Base-by-base conservation (phyloP, 1,284 basidiomycete species). In the Irpex sp. region DNA sequence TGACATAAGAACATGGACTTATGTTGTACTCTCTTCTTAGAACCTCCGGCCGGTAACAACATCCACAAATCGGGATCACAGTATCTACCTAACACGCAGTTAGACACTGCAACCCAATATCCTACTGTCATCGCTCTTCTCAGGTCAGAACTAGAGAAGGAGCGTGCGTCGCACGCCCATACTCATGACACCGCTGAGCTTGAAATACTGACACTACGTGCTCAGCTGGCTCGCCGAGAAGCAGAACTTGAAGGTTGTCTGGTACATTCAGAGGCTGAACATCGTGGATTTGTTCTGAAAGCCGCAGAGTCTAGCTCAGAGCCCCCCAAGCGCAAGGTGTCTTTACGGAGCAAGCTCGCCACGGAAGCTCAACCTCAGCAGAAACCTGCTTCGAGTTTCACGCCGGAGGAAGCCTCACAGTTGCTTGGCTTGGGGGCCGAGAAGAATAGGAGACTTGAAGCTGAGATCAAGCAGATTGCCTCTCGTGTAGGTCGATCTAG, bases 161-260 rank as follows among this genome's bases (percentile, higher is more conserved):
- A 87, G 68, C 77, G 79, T 2, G 69, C 67, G 39, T 77, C 78
- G 0, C 84, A 85, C 64, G 66, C 67, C 7, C 72, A 71, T 13
- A 80, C 78, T 0, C 76, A 74, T 9, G 73, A 77, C 46, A 70
- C 75, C 6, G 76, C 79, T 0, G 81, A 83, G 59, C 68, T 74
- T 1, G 77, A 78, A 53, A 78, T 85, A 39, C 69, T 78, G 5
- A 71, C 75, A 8, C 76, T 89, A 1, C 79, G 83, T 61, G 83
- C 85, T 0, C 81, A 81, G 68, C 71, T 88, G 4, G 83, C 86
- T 0, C 77, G 78, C 5, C 78, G 85, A 21, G 87, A 88, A 51
- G 79, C 80, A 0, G 83, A 86, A 63, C 75, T 88, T 4, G 81
- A 83, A 65, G 69, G 67, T 1, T 77, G 74, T 59, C 64, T 78